Percentiles rank a stretch among this genome's conserved stretches.
phyloP scores from a whole-genome alignment of 2,329 filamentous ascomycete species.

The Pseudocercospora eumusae region DNA sequence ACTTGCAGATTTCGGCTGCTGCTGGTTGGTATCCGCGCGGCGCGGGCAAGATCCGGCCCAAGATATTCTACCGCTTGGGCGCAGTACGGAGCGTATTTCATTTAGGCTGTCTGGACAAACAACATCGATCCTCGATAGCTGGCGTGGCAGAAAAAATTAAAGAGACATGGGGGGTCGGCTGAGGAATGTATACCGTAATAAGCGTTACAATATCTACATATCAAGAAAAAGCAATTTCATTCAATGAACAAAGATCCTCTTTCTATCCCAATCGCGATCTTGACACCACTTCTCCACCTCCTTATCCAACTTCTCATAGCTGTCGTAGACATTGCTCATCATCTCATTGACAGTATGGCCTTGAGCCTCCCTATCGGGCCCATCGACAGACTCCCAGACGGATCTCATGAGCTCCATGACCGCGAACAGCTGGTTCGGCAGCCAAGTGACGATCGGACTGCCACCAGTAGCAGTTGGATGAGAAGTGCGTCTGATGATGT shows the following conservation, averaged over 20 bases:
- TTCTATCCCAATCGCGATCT: conserved; percentile 24
- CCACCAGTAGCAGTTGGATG: conserved; percentile 80
- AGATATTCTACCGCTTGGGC: not conserved
- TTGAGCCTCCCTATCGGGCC: conserved; percentile 22
- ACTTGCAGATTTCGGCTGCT: not conserved
- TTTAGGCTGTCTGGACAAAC: not conserved
- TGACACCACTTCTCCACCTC: conserved; percentile 73
- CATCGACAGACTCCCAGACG: conserved; percentile 50
- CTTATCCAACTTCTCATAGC: conserved; percentile 66
- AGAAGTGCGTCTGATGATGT: conserved; percentile 74
- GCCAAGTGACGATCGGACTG: conserved; percentile 79
- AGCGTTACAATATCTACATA: not conserved
- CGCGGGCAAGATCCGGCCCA: not conserved
- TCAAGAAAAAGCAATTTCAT: conserved; percentile 5
- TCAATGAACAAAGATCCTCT: conserved; percentile 18
- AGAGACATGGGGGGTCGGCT: not conserved
- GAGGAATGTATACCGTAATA: no score
- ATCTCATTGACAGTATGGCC: conserved; percentile 49
- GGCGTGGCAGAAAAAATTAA: not conserved
- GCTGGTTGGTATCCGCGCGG: not conserved
- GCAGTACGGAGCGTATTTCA: no score
- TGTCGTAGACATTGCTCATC: conserved; percentile 66
- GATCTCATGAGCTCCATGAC: conserved; percentile 70
- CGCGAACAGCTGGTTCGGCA: conserved; percentile 77
- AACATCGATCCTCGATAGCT: not conserved